phyloP scores from a whole-genome alignment of 2,329 filamentous ascomycete species.

The Fusarium oligoseptatum region DNA sequence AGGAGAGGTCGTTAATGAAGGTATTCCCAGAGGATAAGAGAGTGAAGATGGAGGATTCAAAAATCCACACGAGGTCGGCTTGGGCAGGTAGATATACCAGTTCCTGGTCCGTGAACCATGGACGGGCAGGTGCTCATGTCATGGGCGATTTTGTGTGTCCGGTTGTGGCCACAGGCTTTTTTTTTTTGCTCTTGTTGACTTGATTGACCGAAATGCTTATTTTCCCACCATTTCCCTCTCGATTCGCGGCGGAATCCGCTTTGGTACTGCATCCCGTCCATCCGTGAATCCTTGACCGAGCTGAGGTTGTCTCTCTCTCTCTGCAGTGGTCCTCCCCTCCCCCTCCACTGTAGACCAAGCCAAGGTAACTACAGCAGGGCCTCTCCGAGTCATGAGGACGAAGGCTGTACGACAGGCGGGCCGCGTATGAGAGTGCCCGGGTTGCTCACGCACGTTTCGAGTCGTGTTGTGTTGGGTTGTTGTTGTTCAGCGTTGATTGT shows the following conservation, averaged over 20 bases:
- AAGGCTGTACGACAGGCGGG: conserved; percentile 28
- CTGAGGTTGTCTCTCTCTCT: conserved; percentile 1
- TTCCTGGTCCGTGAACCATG: conserved; percentile 30
- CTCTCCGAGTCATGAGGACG: conserved; percentile 37
- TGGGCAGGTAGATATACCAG: conserved; percentile 23
- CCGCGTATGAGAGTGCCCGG: conserved; percentile 9
- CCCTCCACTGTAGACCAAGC: background rate
- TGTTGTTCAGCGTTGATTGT: conserved; percentile 22
- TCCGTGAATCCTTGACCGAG: conserved; percentile 7
- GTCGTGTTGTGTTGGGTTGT: background rate
- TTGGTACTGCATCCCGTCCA: background rate
- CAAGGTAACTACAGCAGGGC: background rate
- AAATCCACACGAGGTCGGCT: conserved; percentile 8
- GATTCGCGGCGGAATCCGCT: background rate
- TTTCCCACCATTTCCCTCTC: background rate
- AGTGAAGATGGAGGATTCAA: background rate
- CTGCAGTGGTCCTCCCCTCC: conserved; percentile 8
- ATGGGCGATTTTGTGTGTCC: background rate
- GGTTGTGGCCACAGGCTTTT: conserved; percentile 29
- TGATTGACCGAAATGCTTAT: conserved; percentile 6
- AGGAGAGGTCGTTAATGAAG: background rate
- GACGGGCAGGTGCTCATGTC: background rate
- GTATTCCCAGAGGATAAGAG: background rate
- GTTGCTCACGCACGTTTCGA: conserved; percentile 4
- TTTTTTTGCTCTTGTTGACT: background rate